Evolutionary conservation across 2,329 filamentous ascomycete genomes (phyloP), one percentile per base, ranked within the genome.

Genomic region (Talaromyces sp.): DNA sequence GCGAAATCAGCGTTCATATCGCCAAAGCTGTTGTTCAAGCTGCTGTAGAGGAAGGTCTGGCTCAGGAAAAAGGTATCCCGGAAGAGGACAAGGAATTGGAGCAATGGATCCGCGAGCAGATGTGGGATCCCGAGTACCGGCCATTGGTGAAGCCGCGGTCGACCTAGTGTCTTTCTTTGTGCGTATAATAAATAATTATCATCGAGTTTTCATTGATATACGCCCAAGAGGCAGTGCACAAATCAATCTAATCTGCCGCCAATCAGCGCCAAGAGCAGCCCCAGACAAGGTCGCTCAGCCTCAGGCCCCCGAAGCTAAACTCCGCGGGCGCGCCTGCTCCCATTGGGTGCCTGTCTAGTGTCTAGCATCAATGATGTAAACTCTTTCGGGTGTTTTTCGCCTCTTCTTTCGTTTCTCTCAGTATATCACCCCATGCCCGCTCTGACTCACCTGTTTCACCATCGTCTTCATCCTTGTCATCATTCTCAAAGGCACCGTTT

Each of bases 1-100:
- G 91, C 1, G 84, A 89, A 15, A 89, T 96, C 17, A 94, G 90
- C 70, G 88, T 94, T 3, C 82, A 89, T 50, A 91, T 96, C 59
- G 92, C 92, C 0, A 85, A 85, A 58, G 88, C 86, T 11, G 60
- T 62, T 2, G 54, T 62, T 67, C 84, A 84, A 70, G 84, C 87
- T 8, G 90, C 92, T 0, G 81, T 91, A 0, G 80, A 87, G 64
- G 91, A 95, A 67, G 88, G 84, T 0, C 77, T 94, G 19, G 87
- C 89, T 0, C 85, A 86, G 64, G 84, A 89, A 69, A 73, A 86
- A 65, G 84, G 78, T 0, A 93, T 96, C 52, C 92, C 91, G 0
- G 70, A 72, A 0, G 76, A 71, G 25, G 74, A 76, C 10, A 61
- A 63, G 3, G 75, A 78, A 6, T 61, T 80, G 57, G 74, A 76